Evolutionary conservation across 805 yeast genomes (phyloP).

Genomic region (Ogataea polymorpha): DNA sequence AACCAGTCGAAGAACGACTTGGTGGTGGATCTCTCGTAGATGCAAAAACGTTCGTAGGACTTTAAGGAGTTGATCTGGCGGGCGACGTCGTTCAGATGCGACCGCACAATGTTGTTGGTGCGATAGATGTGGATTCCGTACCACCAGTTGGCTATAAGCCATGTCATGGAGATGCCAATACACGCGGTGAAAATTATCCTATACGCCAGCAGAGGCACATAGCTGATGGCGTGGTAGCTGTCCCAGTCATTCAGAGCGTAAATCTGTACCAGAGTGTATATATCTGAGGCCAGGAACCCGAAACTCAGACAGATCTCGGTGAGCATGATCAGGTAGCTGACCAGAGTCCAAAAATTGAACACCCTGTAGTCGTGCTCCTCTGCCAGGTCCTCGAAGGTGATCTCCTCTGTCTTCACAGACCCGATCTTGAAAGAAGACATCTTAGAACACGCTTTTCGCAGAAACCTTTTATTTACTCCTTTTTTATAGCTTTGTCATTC

Average conservation of each 20-base stretch:
- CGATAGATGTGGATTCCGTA: constrained; percentile 57
- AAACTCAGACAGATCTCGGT: constrained; percentile 44
- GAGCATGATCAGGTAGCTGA: constrained; percentile 41
- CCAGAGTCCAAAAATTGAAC: constrained; percentile 40
- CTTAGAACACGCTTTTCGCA: neutral
- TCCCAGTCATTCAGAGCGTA: constrained; percentile 58
- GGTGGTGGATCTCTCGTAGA: constrained; percentile 63
- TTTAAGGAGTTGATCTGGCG: constrained; percentile 53
- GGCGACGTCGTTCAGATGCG: constrained; percentile 67
- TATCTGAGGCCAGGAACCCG: constrained; percentile 60
- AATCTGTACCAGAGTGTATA: constrained; percentile 73
- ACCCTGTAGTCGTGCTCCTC: constrained; percentile 35
- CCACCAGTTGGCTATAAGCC: constrained; percentile 53
- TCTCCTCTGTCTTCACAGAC: constrained; percentile 20
- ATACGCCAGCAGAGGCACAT: constrained; percentile 32
- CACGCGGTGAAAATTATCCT: constrained; percentile 49
- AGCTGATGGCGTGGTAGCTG: constrained; percentile 29
- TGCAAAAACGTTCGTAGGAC: constrained; percentile 66
- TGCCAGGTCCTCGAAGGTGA: constrained; percentile 28
- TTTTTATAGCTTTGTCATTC: constrained; percentile 3
- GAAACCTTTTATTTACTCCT: constrained; percentile 2
- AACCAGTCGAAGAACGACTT: constrained; percentile 67
- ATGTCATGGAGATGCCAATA: constrained; percentile 64
- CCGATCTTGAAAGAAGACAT: constrained; percentile 6
- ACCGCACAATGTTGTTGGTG: constrained; percentile 63